Conservation (phyloP, 2,329 filamentous ascomycete genomes). For the Fusarium aywerte region DNA sequence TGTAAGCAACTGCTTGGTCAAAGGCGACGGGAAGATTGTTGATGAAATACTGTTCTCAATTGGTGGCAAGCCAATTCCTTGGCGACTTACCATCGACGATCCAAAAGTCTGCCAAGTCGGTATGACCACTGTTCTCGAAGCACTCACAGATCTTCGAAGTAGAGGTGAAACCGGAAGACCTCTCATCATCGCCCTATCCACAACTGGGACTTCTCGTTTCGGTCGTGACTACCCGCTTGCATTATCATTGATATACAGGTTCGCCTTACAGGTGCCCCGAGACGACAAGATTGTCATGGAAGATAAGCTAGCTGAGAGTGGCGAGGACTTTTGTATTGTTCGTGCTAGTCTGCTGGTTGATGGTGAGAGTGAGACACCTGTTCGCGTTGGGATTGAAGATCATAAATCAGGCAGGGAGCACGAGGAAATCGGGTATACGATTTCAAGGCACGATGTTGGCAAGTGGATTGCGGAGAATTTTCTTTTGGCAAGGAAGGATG, state of each 20-base stretch:
- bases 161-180: constrained; percentile 48
- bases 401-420: constrained; percentile 48
- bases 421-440: constrained; percentile 58
- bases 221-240: constrained; percentile 57
- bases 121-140: constrained; percentile 56
- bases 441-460: constrained; percentile 60
- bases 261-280: constrained; percentile 56
- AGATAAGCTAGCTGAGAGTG: constrained; percentile 41
- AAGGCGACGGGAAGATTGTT: constrained; percentile 50
- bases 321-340: constrained; percentile 53
- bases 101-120: constrained; percentile 60
- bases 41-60: constrained; percentile 61
- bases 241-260: constrained; percentile 57
- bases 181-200: constrained; percentile 51
- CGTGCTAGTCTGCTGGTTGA: constrained; percentile 53
- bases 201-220: constrained; percentile 54
- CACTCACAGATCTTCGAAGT: constrained; percentile 48
- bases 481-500: constrained; percentile 40
- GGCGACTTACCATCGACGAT: constrained; percentile 56
- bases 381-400: constrained; percentile 57
- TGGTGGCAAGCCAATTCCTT: constrained; percentile 52
- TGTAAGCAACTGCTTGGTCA: constrained; percentile 53
- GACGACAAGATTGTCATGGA: constrained; percentile 63
- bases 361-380: constrained; percentile 39
- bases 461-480: constrained; percentile 59